These are phyloP conservation scores for Naganishia sp. DNA, from an alignment of 1,284 basidiomycete species.

Conservation along the genomic window DNA sequence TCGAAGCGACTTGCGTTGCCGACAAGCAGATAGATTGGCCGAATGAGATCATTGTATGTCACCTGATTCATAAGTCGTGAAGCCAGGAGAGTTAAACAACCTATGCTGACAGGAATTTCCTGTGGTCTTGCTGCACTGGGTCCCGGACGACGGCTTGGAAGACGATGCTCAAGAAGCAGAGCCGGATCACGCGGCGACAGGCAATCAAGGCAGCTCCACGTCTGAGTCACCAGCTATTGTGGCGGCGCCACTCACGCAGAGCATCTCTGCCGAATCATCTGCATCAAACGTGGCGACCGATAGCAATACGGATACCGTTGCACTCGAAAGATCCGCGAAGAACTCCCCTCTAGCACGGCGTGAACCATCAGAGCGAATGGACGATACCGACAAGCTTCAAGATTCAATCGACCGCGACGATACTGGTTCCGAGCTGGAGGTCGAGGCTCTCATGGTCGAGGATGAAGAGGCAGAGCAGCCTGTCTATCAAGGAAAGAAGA, in stretches of 20 bases:
- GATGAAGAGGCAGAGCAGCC: conserved; percentile 25
- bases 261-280: too few species aligned
- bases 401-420: background rate
- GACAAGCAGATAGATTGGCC: conserved; percentile 68
- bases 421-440: background rate
- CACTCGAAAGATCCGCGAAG: background rate
- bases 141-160: conserved; percentile 51
- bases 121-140: conserved; percentile 83
- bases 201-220: too few species aligned
- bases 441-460: background rate
- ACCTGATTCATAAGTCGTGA: background rate
- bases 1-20: conserved; percentile 85
- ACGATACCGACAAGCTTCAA: too few species aligned
- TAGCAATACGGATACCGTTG: background rate
- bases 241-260: too few species aligned
- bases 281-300: background rate
- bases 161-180: too few species aligned
- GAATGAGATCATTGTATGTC: conserved; percentile 90
- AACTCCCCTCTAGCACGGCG: background rate
- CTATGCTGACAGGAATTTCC: conserved; percentile 42
- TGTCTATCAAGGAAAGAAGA: conserved; percentile 32
- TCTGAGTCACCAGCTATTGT: too few species aligned
- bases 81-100: conserved; percentile 18
- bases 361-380: too few species aligned
- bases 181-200: too few species aligned